phyloP scores from a whole-genome alignment of 257 asterid species.

The Ligustrum vulgare region DNA sequence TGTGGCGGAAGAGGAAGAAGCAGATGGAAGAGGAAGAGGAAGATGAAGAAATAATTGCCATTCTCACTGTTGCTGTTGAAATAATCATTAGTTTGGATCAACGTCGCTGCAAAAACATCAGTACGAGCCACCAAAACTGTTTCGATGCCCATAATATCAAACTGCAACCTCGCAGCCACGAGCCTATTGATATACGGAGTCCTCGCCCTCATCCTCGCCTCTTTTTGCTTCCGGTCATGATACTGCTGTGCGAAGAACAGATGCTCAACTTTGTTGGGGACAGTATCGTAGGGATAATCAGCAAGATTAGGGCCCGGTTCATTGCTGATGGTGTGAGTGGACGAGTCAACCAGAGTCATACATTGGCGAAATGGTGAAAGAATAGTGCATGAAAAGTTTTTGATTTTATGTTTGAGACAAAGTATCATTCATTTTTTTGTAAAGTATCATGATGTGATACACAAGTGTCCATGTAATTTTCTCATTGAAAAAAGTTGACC shows the following conservation, averaged over 20 bases:
- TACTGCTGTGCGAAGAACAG: slow-evolving; percentile 91
- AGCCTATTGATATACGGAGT: slow-evolving; percentile 75
- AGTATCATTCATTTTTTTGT: too few species aligned
- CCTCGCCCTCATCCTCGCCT: slow-evolving; percentile 82
- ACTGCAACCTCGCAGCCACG: slow-evolving; percentile 91
- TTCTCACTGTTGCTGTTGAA: too few species aligned
- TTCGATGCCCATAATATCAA: slow-evolving; percentile 90
- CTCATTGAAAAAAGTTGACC: too few species aligned
- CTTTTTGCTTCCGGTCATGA: slow-evolving; percentile 90
- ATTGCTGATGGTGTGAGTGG: slow-evolving; percentile 85
- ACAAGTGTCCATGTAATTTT: too few species aligned
- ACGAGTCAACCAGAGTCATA: slow-evolving; percentile 99
- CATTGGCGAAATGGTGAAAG: too few species aligned
- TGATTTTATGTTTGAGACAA: too few species aligned
- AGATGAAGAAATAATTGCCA: too few species aligned
- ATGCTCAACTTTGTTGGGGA: slow-evolving; percentile 94
- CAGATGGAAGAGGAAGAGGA: too few species aligned
- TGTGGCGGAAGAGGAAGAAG: too few species aligned
- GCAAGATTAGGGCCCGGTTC: slow-evolving; percentile 99
- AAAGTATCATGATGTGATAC: too few species aligned
- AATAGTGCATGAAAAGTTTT: too few species aligned
- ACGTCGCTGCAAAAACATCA: slow-evolving; percentile 82
- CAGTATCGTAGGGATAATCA: slow-evolving; percentile 95
- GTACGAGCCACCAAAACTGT: slow-evolving; percentile 89
- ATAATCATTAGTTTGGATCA: slow-evolving; percentile 89